A percentile compares a stretch with the other conserved stretches of the same genome.
These are phyloP conservation scores for Groenewaldozyma tartarivorans DNA, from an alignment of 805 yeast species.

Conservation along the genomic window DNA sequence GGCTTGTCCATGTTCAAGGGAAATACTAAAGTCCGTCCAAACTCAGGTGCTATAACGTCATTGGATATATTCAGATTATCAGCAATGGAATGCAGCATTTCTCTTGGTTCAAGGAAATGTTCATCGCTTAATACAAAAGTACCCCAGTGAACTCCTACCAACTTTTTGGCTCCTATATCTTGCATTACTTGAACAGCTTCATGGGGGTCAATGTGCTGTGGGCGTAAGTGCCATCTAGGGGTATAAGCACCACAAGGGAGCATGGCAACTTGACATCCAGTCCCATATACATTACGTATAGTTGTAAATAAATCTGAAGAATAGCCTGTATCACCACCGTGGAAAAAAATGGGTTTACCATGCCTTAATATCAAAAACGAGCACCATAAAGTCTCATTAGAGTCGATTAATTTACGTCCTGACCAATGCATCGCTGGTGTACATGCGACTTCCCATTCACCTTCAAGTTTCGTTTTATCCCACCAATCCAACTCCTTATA, in stretches of 20 bases:
- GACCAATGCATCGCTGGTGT: conserved; percentile 94
- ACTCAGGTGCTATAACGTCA: conserved; percentile 54
- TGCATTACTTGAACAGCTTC: conserved; percentile 64
- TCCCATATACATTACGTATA: conserved; percentile 56
- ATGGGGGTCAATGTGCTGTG: conserved; percentile 76
- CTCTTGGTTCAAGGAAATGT: conserved; percentile 75
- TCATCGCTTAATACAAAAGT: conserved; percentile 86
- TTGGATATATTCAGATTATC: conserved; percentile 27
- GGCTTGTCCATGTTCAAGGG: conserved; percentile 20
- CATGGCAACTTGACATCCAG: conserved; percentile 52
- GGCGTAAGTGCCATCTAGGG: conserved; percentile 89
- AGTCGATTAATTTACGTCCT: conserved; percentile 71
- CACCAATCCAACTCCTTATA: conserved; percentile 88
- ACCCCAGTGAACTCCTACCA: conserved; percentile 95
- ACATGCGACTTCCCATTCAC: conserved; percentile 71
- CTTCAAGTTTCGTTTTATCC: conserved; percentile 37
- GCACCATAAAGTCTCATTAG: conserved; percentile 81
- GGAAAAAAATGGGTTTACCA: conserved; percentile 67
- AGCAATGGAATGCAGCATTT: conserved; percentile 44
- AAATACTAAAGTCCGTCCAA: conserved; percentile 62
- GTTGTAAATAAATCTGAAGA: conserved; percentile 58
- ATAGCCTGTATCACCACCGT: conserved; percentile 94
- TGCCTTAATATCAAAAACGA: conserved; percentile 65
- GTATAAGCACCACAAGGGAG: conserved; percentile 93
- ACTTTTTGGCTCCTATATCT: conserved; percentile 48